These are phyloP conservation scores for Hypoxylon lenormandii DNA, from an alignment of 495 filamentous ascomycete genomes.

Conservation along the genomic window DNA sequence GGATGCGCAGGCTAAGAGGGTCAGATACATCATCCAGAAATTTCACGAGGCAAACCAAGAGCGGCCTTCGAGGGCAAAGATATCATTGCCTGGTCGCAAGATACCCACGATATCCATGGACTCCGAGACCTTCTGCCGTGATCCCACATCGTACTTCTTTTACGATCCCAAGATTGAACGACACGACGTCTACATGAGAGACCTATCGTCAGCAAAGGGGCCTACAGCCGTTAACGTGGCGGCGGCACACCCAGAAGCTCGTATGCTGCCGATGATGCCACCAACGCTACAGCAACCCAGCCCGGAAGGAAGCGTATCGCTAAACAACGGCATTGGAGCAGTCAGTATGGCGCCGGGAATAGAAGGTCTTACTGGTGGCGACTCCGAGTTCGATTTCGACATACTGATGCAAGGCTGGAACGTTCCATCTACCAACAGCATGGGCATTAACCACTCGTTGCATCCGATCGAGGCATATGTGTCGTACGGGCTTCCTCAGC, in stretches of 20 bases:
- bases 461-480: slow-evolving; percentile 17
- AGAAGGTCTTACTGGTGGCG: slow-evolving; percentile 55
- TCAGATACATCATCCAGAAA: slow-evolving; percentile 72
- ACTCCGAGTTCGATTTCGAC: slow-evolving; percentile 68
- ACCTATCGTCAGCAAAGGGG: slow-evolving; percentile 33
- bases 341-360: slow-evolving; percentile 41
- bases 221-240: slow-evolving; percentile 33
- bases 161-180: slow-evolving; percentile 43
- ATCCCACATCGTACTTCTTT: slow-evolving; percentile 55
- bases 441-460: slow-evolving; percentile 16
- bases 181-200: slow-evolving; percentile 35
- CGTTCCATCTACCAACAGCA: not conserved
- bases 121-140: slow-evolving; percentile 42
- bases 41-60: slow-evolving; percentile 63
- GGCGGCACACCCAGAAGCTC: slow-evolving; percentile 20
- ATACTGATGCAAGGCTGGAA: slow-evolving; percentile 62
- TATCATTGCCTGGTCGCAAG: slow-evolving; percentile 45
- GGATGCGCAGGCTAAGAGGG: slow-evolving; percentile 73
- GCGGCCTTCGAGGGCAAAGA: slow-evolving; percentile 20
- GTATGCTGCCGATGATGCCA: slow-evolving; percentile 38
- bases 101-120: slow-evolving; percentile 38
- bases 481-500: slow-evolving; percentile 30
- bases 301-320: slow-evolving; percentile 62
- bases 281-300: slow-evolving; percentile 55
- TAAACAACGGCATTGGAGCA: slow-evolving; percentile 57